Conservation (phyloP, 257 asterid genomes). For the Jacaranda copaia region DNA sequence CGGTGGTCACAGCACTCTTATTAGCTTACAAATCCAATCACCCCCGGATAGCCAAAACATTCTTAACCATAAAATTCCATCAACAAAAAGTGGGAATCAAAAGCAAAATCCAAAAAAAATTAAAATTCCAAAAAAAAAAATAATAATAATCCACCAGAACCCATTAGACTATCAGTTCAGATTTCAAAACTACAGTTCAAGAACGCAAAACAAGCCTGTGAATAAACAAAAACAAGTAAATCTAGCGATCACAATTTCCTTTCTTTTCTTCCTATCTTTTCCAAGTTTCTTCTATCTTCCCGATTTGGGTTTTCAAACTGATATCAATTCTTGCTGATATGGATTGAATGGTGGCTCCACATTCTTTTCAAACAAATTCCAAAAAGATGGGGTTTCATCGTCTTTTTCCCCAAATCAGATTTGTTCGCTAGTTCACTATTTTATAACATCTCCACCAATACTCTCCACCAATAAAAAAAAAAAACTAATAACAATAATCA, state of each 20-base stretch:
- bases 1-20: constrained; percentile 25
- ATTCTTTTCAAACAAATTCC: constrained; percentile 23
- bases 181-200: constrained; percentile 29
- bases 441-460: constrained; percentile 19
- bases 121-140: constrained; percentile 20
- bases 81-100: not conserved
- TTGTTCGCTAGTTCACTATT: constrained; percentile 32
- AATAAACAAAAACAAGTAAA: constrained; percentile 33
- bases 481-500: not conserved
- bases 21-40: constrained; percentile 27
- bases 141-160: constrained; percentile 10
- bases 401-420: constrained; percentile 41
- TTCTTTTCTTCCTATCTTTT: not conserved
- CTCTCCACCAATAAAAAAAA: not conserved
- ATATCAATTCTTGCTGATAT: constrained; percentile 30
- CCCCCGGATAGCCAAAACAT: not conserved
- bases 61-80: constrained; percentile 25
- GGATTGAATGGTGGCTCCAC: constrained; percentile 32
- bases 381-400: not conserved
- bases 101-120: constrained; percentile 5
- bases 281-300: constrained; percentile 31
- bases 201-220: constrained; percentile 11
- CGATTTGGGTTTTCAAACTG: constrained; percentile 27
- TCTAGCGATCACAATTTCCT: constrained; percentile 3
- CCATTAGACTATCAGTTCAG: constrained; percentile 31